phyloP scores from a whole-genome alignment of 148 eudicot species.

The Simmondsia chinensis region DNA sequence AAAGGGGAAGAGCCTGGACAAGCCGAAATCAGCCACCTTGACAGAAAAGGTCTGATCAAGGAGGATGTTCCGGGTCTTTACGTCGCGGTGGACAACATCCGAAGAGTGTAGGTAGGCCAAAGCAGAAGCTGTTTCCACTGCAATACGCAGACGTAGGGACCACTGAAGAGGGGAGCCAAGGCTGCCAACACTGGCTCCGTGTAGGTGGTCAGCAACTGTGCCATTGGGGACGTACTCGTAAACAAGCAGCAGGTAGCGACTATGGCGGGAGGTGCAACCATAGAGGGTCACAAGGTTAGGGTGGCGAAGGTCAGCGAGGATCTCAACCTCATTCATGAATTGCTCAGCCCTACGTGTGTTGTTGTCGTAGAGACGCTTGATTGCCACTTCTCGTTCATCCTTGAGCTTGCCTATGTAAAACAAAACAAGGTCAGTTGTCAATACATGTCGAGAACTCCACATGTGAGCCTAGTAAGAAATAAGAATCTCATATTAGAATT shows the following conservation, averaged over 20 bases:
- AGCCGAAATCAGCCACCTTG: conserved; percentile 37
- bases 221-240: conserved; percentile 72
- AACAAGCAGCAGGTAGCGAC: conserved; percentile 55
- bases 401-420: conserved; percentile 15
- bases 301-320: conserved; percentile 56
- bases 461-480: neutral
- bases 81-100: conserved; percentile 52
- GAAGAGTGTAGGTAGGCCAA: conserved; percentile 49
- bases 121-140: conserved; percentile 45
- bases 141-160: conserved; percentile 38
- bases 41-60: conserved; percentile 36
- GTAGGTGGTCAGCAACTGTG: conserved; percentile 75
- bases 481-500: neutral
- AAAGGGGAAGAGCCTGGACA: conserved; percentile 26
- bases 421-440: neutral
- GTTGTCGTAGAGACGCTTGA: conserved; percentile 58
- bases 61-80: conserved; percentile 51
- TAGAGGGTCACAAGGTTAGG: conserved; percentile 54
- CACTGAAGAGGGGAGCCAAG: conserved; percentile 20
- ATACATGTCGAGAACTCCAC: neutral
- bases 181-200: conserved; percentile 14
- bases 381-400: conserved; percentile 44
- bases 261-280: conserved; percentile 60
- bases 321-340: conserved; percentile 56
- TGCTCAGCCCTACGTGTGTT: conserved; percentile 49